Evolutionary conservation across 345 rosid species (phyloP).

Genomic region (Salix arbutifolia): DNA sequence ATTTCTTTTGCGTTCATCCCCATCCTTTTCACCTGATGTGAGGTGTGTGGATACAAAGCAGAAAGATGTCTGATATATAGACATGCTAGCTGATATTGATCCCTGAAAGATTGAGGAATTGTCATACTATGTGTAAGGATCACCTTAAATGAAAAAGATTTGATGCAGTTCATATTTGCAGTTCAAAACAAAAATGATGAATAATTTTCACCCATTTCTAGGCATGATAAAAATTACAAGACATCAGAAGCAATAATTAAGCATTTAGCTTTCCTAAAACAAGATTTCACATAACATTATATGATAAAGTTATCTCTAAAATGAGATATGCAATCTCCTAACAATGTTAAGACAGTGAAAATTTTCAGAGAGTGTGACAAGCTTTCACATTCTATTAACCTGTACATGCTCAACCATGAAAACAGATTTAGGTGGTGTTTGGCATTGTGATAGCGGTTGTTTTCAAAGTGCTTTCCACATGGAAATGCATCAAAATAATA

Average conservation of each 20-base stretch:
- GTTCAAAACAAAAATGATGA: not conserved
- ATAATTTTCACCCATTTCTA: not conserved
- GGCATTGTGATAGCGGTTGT: too few species aligned
- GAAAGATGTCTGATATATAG: slow-evolving; percentile 77
- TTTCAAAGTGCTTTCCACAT: too few species aligned
- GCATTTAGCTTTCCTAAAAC: not conserved
- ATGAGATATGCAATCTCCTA: not conserved
- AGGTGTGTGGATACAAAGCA: slow-evolving; percentile 83
- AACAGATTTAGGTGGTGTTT: not conserved
- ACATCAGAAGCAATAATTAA: not conserved
- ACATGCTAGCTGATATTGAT: slow-evolving; percentile 90
- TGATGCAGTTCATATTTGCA: not conserved
- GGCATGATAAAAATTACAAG: not conserved
- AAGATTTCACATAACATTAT: not conserved
- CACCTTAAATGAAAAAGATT: not conserved
- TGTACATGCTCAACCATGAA: not conserved
- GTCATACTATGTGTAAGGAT: slow-evolving; percentile 17
- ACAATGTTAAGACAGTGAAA: not conserved
- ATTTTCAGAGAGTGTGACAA: not conserved
- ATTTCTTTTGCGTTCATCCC: slow-evolving; percentile 83
- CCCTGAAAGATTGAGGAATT: slow-evolving; percentile 52
- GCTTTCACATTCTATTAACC: not conserved
- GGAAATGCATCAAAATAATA: too few species aligned
- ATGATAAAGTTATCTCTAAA: not conserved
- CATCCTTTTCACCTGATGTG: slow-evolving; percentile 89